These are phyloP conservation scores for Dalbergia oliveri DNA, from an alignment of 306 rosid genomes.

Conservation along the genomic window DNA sequence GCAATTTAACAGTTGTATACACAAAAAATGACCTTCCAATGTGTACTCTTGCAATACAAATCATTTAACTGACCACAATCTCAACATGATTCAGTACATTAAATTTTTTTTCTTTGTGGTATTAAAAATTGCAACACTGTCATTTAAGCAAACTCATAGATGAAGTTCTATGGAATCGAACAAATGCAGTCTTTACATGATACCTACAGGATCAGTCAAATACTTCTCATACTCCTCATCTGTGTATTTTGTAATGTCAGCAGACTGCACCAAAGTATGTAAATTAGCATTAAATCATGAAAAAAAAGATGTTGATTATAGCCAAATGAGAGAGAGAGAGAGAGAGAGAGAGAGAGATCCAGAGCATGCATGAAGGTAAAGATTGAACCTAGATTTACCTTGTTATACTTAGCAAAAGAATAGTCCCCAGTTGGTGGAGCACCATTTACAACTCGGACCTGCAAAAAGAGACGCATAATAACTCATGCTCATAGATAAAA, in stretches of 20 bases:
- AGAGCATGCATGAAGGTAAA: constrained; percentile 18
- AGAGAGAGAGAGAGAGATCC: not conserved
- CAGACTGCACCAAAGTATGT: constrained; percentile 73
- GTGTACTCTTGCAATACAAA: constrained; percentile 6
- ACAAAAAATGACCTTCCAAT: not conserved
- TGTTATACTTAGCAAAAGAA: constrained; percentile 95
- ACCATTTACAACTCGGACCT: constrained; percentile 91
- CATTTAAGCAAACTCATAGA: constrained; percentile 34
- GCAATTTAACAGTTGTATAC: not conserved
- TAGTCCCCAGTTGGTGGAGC: constrained; percentile 93
- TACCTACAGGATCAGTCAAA: constrained; percentile 87
- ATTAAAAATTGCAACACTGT: constrained; percentile 1
- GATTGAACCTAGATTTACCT: constrained; percentile 56
- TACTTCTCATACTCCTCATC: constrained; percentile 92
- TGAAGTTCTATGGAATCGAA: constrained; percentile 5
- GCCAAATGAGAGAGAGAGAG: not conserved
- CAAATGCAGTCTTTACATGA: constrained; percentile 24
- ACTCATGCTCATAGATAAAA: not conserved
- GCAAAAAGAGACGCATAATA: not conserved
- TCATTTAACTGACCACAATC: not conserved
- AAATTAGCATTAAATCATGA: constrained; percentile 42
- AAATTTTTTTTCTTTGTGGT: not conserved
- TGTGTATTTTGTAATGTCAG: constrained; percentile 80
- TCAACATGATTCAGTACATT: not conserved
- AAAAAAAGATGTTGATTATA: not conserved